Evolutionary conservation across 2,329 filamentous ascomycete species (phyloP), one percentile per base, ranked within the genome.

Genomic region (Pseudogymnoascus sp.): DNA sequence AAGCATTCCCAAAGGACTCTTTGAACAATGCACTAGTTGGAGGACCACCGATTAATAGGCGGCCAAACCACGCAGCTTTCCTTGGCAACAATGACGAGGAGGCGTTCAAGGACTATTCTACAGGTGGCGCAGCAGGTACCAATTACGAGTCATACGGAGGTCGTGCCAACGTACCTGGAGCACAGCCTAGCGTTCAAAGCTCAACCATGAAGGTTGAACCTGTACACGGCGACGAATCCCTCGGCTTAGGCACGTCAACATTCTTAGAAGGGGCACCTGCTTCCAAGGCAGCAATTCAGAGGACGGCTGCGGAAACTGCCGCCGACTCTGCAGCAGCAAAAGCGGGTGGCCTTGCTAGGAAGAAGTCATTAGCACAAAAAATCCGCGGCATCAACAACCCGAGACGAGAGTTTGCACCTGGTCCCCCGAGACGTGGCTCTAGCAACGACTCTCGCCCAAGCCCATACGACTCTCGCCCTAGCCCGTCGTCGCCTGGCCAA

Each of bases 231-330:
- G 86, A 93, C 62, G 88, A 96, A 76, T 88, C 86, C 3, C 79
- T 90, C 65, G 95, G 95, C 8, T 78, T 99, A 6, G 95, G 95
- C 61, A 96, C 93, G 1, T 96, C 92, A 35, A 99, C 95, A 2
- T 98, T 98, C 80, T 78, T 99, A 22, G 95, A 99, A 71, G 95
- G 95, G 37, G 89, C 95, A 1, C 93, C 95, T 12, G 95, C 93
- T 28, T 89, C 93, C 28, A 86, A 87, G 69, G 84, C 87, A 6
- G 90, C 89, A 16, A 90, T 96, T 62, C 85, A 90, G 73, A 86
- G 89, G 65, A 86, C 86, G 60, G 53, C 53, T 4, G 53, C 26
- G 5, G 85, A 93, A 70, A 88, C 84, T 33, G 91, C 87, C 70
- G 77, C 82, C 16, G 84, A 88, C 53, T 82, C 83, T 64, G 68